Base-by-base conservation (phyloP, 208 protist species). In the Herpetomonas tarakana region DNA sequence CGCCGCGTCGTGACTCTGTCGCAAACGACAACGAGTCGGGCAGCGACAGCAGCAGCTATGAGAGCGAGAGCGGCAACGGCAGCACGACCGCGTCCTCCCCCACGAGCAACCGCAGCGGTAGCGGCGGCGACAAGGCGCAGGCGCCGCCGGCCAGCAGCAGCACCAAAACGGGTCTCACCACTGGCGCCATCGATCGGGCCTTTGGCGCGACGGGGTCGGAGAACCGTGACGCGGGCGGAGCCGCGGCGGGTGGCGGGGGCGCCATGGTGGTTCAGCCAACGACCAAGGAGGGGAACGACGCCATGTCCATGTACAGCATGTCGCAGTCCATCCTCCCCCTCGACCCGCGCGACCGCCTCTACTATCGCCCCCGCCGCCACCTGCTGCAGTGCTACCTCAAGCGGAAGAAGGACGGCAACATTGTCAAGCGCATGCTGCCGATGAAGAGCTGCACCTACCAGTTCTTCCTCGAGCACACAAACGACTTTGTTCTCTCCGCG, bases 351-450 rank as follows among this genome's bases (percentile, higher is more conserved):
- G 74, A 80, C 52, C 74, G 74, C 12, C 64, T 80, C 24, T 80
- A 80, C 63, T 75, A 80, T 53, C 74, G 74, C 44, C 74, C 74
- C 0, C 56, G 59, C 9, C 74, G 68, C 6, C 74, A 75, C 63
- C 57, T 80, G 28, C 58, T 80, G 11, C 74, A 80, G 64, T 80
- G 74, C 59, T 80, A 80, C 60, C 45, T 80, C 25, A 47, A 72
- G 30, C 67, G 74, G 16, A 60, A 62, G 16, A 69, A 64, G 35
- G 46, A 61, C 38, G 57, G 50, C 3, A 51, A 27, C 52, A 35
- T 71, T n/a, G 25, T 75, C 35, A 30, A 38, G 35, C 14, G 54
- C 29, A 21, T 80, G 22, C 21, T 71, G 24, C 39, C 59, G 1
- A 59, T 58, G 27, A 58, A 62, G 28, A 57, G 62, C 50, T 56